Percentiles rank a stretch among this genome's conserved stretches.
phyloP scores from a whole-genome alignment of 2,329 filamentous ascomycete genomes.

The Epichloe uncinata region DNA sequence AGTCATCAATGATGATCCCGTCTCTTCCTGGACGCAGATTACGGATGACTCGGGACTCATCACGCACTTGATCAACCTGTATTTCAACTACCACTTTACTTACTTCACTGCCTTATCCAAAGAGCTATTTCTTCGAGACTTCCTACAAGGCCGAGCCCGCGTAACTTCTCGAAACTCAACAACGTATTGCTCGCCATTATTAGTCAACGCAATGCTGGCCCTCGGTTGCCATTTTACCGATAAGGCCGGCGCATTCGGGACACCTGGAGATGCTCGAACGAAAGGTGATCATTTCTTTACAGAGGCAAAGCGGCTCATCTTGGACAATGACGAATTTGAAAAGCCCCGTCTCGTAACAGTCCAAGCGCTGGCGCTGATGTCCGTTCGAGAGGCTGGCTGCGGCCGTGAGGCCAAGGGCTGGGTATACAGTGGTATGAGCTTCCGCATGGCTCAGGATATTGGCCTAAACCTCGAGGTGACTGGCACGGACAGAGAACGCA shows the following conservation, averaged over 20 bases:
- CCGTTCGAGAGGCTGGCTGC: constrained; percentile 87
- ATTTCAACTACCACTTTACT: constrained; percentile 95
- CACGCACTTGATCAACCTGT: constrained; percentile 86
- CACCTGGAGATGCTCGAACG: constrained; percentile 62
- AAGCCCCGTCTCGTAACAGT: constrained; percentile 80
- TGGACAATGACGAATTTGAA: constrained; percentile 88
- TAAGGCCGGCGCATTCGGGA: constrained; percentile 55
- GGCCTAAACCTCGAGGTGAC: constrained; percentile 77
- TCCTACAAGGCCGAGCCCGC: constrained; percentile 53
- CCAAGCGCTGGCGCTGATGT: constrained; percentile 90
- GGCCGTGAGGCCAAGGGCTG: constrained; percentile 90
- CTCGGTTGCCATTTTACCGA: constrained; percentile 89
- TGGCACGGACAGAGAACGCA: constrained; percentile 44
- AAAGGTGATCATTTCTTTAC: constrained; percentile 94
- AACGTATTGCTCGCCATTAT: constrained; percentile 72
- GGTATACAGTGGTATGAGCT: constrained; percentile 98
- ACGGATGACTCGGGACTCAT: constrained; percentile 69
- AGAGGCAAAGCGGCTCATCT: constrained; percentile 77
- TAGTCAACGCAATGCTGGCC: constrained; percentile 90
- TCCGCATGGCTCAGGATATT: constrained; percentile 91
- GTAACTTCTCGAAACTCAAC: constrained; percentile 35
- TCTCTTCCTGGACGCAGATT: constrained; percentile 78
- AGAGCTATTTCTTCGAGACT: constrained; percentile 75
- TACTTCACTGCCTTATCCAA: constrained; percentile 90
- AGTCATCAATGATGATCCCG: constrained; percentile 48